Evolutionary conservation across 2,329 filamentous ascomycete species (phyloP), one percentile per base, ranked within the genome.

Genomic region (Alternaria viburni): DNA sequence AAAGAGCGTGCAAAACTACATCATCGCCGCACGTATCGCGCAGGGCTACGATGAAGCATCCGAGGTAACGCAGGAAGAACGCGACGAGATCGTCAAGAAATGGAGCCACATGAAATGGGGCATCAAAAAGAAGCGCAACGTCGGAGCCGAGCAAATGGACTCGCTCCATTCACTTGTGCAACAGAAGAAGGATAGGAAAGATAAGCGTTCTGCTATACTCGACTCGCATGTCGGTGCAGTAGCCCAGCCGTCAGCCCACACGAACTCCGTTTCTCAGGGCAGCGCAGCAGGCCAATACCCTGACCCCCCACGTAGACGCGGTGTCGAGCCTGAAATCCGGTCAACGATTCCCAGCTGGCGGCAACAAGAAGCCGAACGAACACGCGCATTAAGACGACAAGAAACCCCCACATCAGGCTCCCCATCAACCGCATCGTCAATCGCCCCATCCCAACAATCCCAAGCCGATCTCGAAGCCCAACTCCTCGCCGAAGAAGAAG

Each of bases 1-100:
- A 23, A 88, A 86, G 47, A 92, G 88, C 65, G 88, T 93, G 17
- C 85, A 92, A 52, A 93, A 92, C 69, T 95, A 95, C 75, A 92
- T 96, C 67, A 88, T 93, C 49, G 88, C 91, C 1, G 91, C 92
- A 3, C 86, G 93, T 49, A 91, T 92, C 52, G 85, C 89, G 1
- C 91, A 96, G 76, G 93, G 93, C 1, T 88, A 88, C 64, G 87
- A 89, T 46, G 91, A 94, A 54, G 85, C 88, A 68, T 81, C 82
- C 15, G 74, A 75, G 1, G 82, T 88, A 1, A 86, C 84, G 0
- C 74, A 77, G 0, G 86, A 87, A 63, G 91, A 95, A 78, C 85
- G 86, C 43, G 82, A 83, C 2, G 88, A 90, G 59, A 88, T 95
- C 19, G 76, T 94, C 41, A 79, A 81, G 43, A 84, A 87, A 7